A percentile compares a stretch with the other conserved stretches of the same genome.
Evolutionary conservation across 140 eudicot genomes (phyloP).

Genomic region (Senecio squalidus): DNA sequence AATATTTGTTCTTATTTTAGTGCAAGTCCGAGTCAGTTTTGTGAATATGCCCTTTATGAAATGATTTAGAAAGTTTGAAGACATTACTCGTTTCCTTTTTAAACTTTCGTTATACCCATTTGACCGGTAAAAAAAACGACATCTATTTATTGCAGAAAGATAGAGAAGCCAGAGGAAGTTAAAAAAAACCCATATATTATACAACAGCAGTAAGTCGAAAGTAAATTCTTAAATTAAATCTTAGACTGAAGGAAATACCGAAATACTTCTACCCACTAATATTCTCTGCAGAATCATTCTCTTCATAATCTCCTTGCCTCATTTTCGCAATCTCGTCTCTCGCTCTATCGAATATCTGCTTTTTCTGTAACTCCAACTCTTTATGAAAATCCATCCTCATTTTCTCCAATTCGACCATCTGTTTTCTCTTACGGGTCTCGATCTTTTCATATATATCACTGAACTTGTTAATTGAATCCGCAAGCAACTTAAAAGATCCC

Average conservation of each 20-base stretch:
- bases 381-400: slow-evolving; percentile 59
- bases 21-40: too few relatives aligned
- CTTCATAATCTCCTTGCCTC: slow-evolving; percentile 32
- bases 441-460: slow-evolving; percentile 52
- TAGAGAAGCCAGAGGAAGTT: slow-evolving; percentile 3
- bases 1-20: too few relatives aligned
- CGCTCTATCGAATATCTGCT: slow-evolving; percentile 49
- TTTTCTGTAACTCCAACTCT: slow-evolving; percentile 50
- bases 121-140: too few relatives aligned
- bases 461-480: slow-evolving; percentile 53
- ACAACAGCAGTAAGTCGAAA: slow-evolving; percentile 19
- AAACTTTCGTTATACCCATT: too few relatives aligned
- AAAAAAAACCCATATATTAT: slow-evolving; percentile 10
- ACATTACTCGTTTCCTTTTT: too few relatives aligned
- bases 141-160: slow-evolving; percentile 2
- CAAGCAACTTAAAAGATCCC: slow-evolving; percentile 38
- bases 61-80: too few relatives aligned
- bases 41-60: too few relatives aligned
- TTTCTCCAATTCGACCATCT: slow-evolving; percentile 57
- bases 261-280: slow-evolving; percentile 23
- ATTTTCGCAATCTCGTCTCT: slow-evolving; percentile 41
- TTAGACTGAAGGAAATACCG: slow-evolving; percentile 1
- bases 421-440: slow-evolving; percentile 46
- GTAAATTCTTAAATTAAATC: not conserved
- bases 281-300: slow-evolving; percentile 34